Base-by-base conservation (phyloP, 306 rosid genomes). In the Trifolium dubium region DNA sequence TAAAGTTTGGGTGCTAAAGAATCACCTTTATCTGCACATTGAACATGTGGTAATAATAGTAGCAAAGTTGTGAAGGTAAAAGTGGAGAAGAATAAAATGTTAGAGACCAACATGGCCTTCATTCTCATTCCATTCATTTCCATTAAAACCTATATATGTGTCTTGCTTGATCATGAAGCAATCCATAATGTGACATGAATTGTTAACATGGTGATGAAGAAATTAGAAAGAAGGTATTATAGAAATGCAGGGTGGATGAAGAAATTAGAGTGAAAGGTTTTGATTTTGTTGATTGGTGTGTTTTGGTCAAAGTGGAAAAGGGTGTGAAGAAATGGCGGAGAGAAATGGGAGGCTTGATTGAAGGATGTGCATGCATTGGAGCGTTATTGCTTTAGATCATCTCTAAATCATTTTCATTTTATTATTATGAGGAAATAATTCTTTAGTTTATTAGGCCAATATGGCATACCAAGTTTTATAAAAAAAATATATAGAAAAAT, bases 261-360 rank as follows among this genome's bases (percentile, higher is more conserved):
- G 15, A 10, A 56, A 56, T 56, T 56, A 35, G 23, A 64, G 47
- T 41, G 54, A 65, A 3, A 19, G 44, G 9, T 5, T 47, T 23
- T 68, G 6, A 2, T 54, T 35, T 69, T 34, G 49, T 12, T 49
- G 62, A 32, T 18, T 35, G 51, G 10, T 51, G 61, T 73, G 7
- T 30, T 74, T 56, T 55, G 68, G 56, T 67, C 69, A 59, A 76
- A 67, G 34, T 55, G 62, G 62, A 19, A 10, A 19, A 19, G 2
- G 11, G 67, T 75, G 61, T 39, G 86, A 85, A 80, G 86, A 87
- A 82, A 82, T 85, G 92, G 90, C 78, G 69, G 80, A 74, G 89
- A 85, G 90, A 43, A 85, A 75, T 82, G 87, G 71, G 69, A 75
- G 92, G 87, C 96, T 84, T 76, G 81, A 84, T 81, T 73, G 80